These are phyloP conservation scores for Fusarium incarnatum DNA, from an alignment of 2,329 filamentous ascomycete species.

Conservation along the genomic window DNA sequence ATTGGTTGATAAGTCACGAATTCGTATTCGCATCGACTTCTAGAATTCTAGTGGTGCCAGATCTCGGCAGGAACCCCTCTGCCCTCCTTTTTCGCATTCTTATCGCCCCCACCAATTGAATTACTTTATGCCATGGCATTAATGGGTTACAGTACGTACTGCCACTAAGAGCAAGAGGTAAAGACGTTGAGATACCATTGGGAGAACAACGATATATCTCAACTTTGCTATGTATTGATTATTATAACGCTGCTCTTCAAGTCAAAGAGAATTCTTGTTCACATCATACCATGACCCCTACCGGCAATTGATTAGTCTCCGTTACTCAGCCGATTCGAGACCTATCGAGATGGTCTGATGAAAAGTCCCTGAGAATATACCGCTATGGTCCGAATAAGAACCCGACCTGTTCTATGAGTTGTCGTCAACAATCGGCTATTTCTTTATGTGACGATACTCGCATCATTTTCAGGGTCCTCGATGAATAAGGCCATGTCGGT, in stretches of 20 bases:
- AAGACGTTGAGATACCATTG: not conserved
- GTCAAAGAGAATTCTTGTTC: not conserved
- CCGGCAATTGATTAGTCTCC: constrained; percentile 4
- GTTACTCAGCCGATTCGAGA: not conserved
- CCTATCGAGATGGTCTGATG: constrained; percentile 41
- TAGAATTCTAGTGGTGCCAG: constrained; percentile 23
- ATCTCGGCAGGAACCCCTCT: constrained; percentile 25
- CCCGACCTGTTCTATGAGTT: constrained; percentile 29
- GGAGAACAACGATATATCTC: not conserved
- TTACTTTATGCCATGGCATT: not conserved
- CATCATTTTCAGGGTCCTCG: constrained; percentile 40
- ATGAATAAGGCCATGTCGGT: constrained; percentile 45
- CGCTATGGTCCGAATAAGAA: constrained; percentile 45
- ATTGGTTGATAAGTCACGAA: constrained; percentile 23
- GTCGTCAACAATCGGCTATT: constrained; percentile 29
- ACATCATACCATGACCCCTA: not conserved
- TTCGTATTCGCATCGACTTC: constrained; percentile 43
- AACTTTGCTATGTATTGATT: not conserved
- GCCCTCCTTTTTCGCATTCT: constrained; percentile 42
- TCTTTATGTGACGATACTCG: constrained; percentile 38
- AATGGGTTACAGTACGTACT: constrained; percentile 23
- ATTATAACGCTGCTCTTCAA: not conserved
- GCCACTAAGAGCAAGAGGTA: not conserved
- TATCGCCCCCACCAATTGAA: constrained; percentile 27
- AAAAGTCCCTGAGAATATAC: constrained; percentile 19